phyloP scores from a whole-genome alignment of 257 asterid species.

The Nicotiana undulata region DNA sequence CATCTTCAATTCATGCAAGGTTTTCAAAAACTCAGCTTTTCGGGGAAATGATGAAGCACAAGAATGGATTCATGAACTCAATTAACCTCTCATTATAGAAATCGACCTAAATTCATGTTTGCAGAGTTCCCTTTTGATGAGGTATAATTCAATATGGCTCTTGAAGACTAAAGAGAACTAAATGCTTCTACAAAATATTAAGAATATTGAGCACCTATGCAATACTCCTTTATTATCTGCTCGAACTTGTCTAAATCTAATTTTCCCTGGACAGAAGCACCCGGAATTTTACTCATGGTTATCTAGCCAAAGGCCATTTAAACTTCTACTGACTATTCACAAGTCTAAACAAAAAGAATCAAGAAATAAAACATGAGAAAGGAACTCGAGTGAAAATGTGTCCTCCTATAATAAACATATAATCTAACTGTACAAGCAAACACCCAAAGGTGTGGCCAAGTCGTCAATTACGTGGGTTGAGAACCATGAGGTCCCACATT shows the following conservation, averaged over 20 bases:
- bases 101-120: background rate
- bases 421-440: too few species aligned
- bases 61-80: background rate
- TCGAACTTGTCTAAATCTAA: background rate
- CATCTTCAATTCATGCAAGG: slow-evolving; percentile 1
- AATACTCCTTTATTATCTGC: background rate
- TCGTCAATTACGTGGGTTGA: too few species aligned
- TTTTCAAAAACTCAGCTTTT: background rate
- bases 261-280: background rate
- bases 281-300: background rate
- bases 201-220: background rate
- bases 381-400: background rate
- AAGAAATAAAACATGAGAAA: background rate
- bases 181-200: background rate
- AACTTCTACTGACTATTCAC: background rate
- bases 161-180: background rate
- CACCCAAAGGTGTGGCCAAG: too few species aligned
- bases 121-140: background rate
- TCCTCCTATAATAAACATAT: background rate
- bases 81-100: background rate
- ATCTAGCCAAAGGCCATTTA: background rate
- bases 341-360: background rate
- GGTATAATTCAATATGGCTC: background rate
- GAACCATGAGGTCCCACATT: too few species aligned
- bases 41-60: background rate